Percentiles rank a stretch among this genome's conserved stretches.
phyloP scores from a whole-genome alignment of 768 basidiomycete genomes.

The Suillus subalutaceus region DNA sequence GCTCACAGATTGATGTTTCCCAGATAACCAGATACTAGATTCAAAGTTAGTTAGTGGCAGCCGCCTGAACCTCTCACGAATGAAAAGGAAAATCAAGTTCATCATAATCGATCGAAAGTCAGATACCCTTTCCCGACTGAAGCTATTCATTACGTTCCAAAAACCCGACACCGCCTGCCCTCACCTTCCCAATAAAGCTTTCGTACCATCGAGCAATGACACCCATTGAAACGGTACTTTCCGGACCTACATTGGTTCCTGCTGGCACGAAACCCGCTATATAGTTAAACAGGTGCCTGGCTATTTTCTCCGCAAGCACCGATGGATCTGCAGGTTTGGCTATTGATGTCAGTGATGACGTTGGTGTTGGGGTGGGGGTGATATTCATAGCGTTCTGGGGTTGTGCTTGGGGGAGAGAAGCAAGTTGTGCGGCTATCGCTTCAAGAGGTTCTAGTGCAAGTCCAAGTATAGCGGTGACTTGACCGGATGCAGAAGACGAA shows the following conservation, averaged over 20 bases:
- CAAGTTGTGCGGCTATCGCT: slow-evolving; percentile 61
- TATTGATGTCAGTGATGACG: slow-evolving; percentile 25
- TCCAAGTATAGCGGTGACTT: slow-evolving; percentile 76
- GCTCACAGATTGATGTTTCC: background rate
- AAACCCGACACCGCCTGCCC: slow-evolving; percentile 60
- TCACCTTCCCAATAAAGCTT: slow-evolving; percentile 59
- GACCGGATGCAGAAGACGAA: slow-evolving; percentile 39
- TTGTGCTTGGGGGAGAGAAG: slow-evolving; percentile 41
- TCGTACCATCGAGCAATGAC: slow-evolving; percentile 76
- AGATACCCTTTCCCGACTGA: background rate
- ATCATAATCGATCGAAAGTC: background rate
- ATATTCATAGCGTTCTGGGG: slow-evolving; percentile 26
- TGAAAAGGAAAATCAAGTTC: background rate
- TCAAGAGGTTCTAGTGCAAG: slow-evolving; percentile 77
- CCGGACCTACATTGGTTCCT: slow-evolving; percentile 43
- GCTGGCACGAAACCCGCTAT: slow-evolving; percentile 62
- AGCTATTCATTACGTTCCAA: slow-evolving; percentile 47
- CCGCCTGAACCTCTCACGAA: background rate
- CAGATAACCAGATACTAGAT: background rate
- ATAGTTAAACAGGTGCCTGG: slow-evolving; percentile 78
- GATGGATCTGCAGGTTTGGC: slow-evolving; percentile 45
- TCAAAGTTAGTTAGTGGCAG: background rate
- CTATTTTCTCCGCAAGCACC: slow-evolving; percentile 65
- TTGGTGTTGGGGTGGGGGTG: slow-evolving; percentile 24
- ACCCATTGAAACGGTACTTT: slow-evolving; percentile 62